Evolutionary conservation across 2,329 filamentous ascomycete genomes (phyloP), one percentile per base, ranked within the genome.

Genomic region (Botryosphaeria dothidea): DNA sequence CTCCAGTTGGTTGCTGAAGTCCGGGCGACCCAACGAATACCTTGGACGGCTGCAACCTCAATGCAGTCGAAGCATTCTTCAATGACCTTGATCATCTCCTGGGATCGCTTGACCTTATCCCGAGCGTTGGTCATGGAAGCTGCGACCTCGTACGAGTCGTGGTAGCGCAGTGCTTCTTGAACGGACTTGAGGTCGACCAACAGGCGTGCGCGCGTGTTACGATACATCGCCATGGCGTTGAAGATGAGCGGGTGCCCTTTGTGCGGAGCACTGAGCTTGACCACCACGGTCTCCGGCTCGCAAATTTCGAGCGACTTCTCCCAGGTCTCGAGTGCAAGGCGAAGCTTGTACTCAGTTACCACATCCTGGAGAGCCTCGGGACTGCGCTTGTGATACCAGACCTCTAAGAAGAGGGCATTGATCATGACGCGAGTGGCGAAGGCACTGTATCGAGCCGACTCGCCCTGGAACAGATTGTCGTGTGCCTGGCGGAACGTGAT

Each of bases 1-100:
- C 94, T 98, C 95, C 95, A 99, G 81, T 98, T 98, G 52, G 95
- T 97, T 23, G 95, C 93, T 52, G 93, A 97, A 23, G 94, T 97
- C 71, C 93, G 90, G n/a, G 94, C 94, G 68, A 98, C 93, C 94
- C 95, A 98, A 72, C 94, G 92, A 70, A 98, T 93, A 69, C 94
- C 95, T 78, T 97, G 93, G 68, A 93, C 83, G 51, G 96, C 94
- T 64, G 94, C 94, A 56, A 95, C 97, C 79, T 98, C 94, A 73
- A 99, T 93, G 82, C 93, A 98, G 79, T 96, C 92, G 79, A 95
- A 98, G 81, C 95, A 98, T 79, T 96, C 92, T 74, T 98, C 90
- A 67, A 99, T 96, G 72, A 98, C 93, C 81, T 97, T 96, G 83
- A 97, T 91, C 94, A 98, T 98, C 79, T 98, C 94, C 73, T 91